These are phyloP conservation scores for Puccinia hordei DNA, from an alignment of 1,284 basidiomycete species.

Conservation along the genomic window DNA sequence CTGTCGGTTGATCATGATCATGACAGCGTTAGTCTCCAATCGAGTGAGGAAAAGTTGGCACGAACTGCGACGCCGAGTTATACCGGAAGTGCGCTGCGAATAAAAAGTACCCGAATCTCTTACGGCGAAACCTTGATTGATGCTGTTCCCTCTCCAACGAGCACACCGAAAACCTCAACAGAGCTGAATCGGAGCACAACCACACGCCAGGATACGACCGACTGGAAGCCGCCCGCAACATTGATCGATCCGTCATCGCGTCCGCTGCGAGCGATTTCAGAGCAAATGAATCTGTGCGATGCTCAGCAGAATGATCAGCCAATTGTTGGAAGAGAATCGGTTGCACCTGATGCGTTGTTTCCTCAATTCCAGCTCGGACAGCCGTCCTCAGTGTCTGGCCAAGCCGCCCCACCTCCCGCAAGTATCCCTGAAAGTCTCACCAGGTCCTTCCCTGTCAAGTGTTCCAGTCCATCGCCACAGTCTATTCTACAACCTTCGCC, in stretches of 20 bases:
- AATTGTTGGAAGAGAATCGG: slow-evolving; percentile 5
- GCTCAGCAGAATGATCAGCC: background rate
- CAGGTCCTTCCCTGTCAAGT: background rate
- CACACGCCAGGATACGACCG: slow-evolving; percentile 33
- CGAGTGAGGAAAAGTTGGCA: background rate
- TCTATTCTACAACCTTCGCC: background rate
- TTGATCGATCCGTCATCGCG: background rate
- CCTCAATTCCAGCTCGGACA: slow-evolving; percentile 14
- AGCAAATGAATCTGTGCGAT: slow-evolving; percentile 27
- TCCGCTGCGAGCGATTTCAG: slow-evolving; percentile 6
- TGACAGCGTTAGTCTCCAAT: background rate
- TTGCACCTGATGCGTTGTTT: slow-evolving; percentile 36
- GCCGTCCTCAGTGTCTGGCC: background rate
- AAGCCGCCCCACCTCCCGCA: background rate
- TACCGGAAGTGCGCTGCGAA: slow-evolving; percentile 41
- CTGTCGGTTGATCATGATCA: background rate
- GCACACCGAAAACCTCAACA: background rate
- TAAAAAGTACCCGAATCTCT: slow-evolving; percentile 39
- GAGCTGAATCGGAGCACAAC: background rate
- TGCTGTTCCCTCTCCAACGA: slow-evolving; percentile 24
- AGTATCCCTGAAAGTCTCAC: background rate
- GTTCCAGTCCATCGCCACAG: background rate
- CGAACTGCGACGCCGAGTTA: slow-evolving; percentile 8
- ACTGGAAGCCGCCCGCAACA: background rate
- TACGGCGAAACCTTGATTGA: slow-evolving; percentile 33